Base-by-base conservation (phyloP, 306 rosid genomes). In the Vicia villosa region DNA sequence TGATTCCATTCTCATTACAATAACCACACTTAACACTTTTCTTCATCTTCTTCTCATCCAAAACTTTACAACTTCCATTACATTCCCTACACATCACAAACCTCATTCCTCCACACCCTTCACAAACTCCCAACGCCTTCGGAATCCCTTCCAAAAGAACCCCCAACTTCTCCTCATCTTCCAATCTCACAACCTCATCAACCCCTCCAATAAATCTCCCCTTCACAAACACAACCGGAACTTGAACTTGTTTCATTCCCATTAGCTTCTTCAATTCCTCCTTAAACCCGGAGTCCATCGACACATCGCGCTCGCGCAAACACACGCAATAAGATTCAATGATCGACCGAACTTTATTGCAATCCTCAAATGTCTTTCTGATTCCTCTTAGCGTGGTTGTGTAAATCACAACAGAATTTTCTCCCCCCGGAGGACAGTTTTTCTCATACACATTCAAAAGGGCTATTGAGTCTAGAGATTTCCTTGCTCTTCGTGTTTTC, bases 241-340 rank as follows among this genome's bases (percentile, higher is more conserved):
- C 97, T 36, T 77, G 91, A 28, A 95, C 87, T 17, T 82, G 87
- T 13, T 84, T 86, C 0, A 82, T 82, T 5, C 67, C 89, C 86
- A 83, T 83, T n/a, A 95, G 73, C 73, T 79, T 74, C 73, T 92
- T 66, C 47, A 95, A 66, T 68, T 95, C 96, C 77, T 91, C 99
- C 73, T 80, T 89, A n/a, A 87, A 82, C 32, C 97, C 99, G 0
- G 91, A 86, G 83, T 95, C 96, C 99, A 95, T 95, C 0, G 99
- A 95, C 43, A 91, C 80, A 12, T 95, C 99, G 11, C 97, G 83
- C 87, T 95, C 99, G 0, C 79, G 16, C 67, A 82, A 50, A 0
- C 72, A 86, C 49, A 95, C 79, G 2, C 78, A 72, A n/a, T 88
- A 74, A 0, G 97, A 95, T 43, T 89, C 97, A 0, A 91, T 11